Evolutionary conservation across 2,329 filamentous ascomycete genomes (phyloP).

Genomic region (Botryotinia narcissicola): DNA sequence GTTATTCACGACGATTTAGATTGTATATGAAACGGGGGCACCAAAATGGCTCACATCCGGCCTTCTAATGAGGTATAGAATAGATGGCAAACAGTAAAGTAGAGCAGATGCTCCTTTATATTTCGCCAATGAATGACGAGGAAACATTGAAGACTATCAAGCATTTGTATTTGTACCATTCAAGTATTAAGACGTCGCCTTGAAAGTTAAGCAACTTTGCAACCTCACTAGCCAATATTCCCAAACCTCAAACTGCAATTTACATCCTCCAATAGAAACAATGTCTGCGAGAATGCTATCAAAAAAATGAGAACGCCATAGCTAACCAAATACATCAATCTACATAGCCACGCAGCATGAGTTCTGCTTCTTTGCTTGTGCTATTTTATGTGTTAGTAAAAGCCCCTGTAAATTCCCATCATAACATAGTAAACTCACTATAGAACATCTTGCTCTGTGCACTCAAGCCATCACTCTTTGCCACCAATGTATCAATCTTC

Average conservation of each 20-base stretch:
- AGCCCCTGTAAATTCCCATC: neutral
- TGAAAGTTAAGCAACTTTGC: neutral
- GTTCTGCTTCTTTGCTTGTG: slow-evolving; percentile 76
- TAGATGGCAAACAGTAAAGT: slow-evolving; percentile 19
- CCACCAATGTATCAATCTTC: slow-evolving; percentile 92
- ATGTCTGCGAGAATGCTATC: slow-evolving; percentile 20
- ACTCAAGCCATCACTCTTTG: slow-evolving; percentile 88
- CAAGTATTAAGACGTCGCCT: slow-evolving; percentile 5
- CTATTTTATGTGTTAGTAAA: slow-evolving; percentile 36
- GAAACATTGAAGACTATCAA: slow-evolving; percentile 7
- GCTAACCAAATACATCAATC: slow-evolving; percentile 24
- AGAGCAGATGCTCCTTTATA: slow-evolving; percentile 26
- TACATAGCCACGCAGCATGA: slow-evolving; percentile 73
- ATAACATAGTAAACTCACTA: slow-evolving; percentile 50
- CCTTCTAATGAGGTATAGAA: neutral
- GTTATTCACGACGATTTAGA: neutral
- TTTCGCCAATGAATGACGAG: slow-evolving; percentile 8
- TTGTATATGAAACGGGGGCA: slow-evolving; percentile 13
- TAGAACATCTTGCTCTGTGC: slow-evolving; percentile 98
- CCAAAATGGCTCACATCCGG: neutral
- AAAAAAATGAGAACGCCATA: slow-evolving; percentile 25
- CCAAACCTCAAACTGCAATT: slow-evolving; percentile 13
- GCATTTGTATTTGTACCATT: neutral
- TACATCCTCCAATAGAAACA: slow-evolving; percentile 5
- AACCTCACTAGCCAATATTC: slow-evolving; percentile 4